Evolutionary conservation across 2,329 filamentous ascomycete species (phyloP).

Genomic region (Colletotrichum sp.): DNA sequence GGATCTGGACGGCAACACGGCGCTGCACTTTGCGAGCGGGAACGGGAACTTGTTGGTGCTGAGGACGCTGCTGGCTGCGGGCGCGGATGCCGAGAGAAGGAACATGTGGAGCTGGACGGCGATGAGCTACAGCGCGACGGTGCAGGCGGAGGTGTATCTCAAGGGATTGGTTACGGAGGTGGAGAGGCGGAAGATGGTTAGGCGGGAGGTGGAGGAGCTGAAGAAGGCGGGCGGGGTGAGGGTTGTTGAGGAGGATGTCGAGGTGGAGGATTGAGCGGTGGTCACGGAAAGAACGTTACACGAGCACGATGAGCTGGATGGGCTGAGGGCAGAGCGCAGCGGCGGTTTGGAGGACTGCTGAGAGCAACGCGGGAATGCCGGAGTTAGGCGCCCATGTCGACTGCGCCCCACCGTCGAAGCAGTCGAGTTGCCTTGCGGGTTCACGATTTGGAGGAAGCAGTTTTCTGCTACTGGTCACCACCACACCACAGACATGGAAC

Average conservation of each 20-base stretch:
- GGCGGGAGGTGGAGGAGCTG: conserved; percentile 40
- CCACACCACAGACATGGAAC: background rate
- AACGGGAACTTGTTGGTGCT: conserved; percentile 81
- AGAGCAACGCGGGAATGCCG: background rate
- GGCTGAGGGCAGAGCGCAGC: background rate
- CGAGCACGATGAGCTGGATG: background rate
- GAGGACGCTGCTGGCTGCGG: conserved; percentile 77
- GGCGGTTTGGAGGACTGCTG: background rate
- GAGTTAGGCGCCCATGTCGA: background rate
- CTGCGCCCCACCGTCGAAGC: background rate
- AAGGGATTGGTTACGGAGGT: conserved; percentile 77
- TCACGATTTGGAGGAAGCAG: background rate
- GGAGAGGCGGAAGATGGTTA: conserved; percentile 60
- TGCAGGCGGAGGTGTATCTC: conserved; percentile 85
- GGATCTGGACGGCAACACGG: conserved; percentile 82
- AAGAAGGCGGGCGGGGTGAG: conserved; percentile 47
- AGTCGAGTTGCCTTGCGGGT: background rate
- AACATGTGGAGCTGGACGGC: conserved; percentile 85
- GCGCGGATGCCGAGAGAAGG: conserved; percentile 73
- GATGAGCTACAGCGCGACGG: conserved; percentile 80
- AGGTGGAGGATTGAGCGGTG: conserved; percentile 32
- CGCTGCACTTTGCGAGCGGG: conserved; percentile 83
- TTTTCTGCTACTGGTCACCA: background rate
- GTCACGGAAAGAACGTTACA: background rate
- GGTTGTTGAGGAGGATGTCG: conserved; percentile 41